A percentile compares a stretch with the other conserved stretches of the same genome.
Conservation (phyloP, 2,329 filamentous ascomycete genomes). For the Exophiala calicioides region DNA sequence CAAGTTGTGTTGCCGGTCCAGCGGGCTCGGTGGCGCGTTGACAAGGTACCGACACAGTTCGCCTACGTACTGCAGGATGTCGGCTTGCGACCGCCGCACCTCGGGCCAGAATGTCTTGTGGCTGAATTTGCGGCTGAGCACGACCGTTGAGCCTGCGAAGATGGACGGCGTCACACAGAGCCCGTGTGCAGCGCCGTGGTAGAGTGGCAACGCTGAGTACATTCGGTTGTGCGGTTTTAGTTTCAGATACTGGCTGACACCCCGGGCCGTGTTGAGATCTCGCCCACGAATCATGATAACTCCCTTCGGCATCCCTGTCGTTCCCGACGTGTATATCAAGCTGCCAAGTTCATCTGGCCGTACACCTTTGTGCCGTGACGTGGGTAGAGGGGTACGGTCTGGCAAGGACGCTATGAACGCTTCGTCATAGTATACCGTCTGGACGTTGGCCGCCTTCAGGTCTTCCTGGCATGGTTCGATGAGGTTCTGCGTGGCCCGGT, state of each 20-base stretch:
- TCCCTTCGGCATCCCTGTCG: conserved; percentile 73
- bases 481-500: conserved; percentile 55
- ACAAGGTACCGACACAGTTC: conserved; percentile 54
- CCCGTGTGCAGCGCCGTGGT: conserved; percentile 69
- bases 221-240: conserved; percentile 56
- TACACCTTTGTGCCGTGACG: conserved; percentile 56
- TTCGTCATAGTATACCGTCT: conserved; percentile 57
- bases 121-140: conserved; percentile 40
- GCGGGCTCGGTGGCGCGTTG: conserved; percentile 45
- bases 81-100: conserved; percentile 44
- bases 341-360: conserved; percentile 57
- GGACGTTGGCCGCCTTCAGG: conserved; percentile 57
- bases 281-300: conserved; percentile 42
- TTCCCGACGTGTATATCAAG: conserved; percentile 76
- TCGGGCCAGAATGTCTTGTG: conserved; percentile 33
- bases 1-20: conserved; percentile 48
- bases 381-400: conserved; percentile 54
- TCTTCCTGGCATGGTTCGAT: conserved; percentile 49
- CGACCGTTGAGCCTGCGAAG: conserved; percentile 53
- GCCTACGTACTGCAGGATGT: conserved; percentile 60
- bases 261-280: conserved; percentile 30
- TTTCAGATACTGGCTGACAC: conserved; percentile 36
- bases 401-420: conserved; percentile 46
- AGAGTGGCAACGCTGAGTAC: conserved; percentile 76
- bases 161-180: conserved; percentile 49